phyloP scores from a whole-genome alignment of 1,139 yeast genomes.

The Yamadazyma atmosphaerica region DNA sequence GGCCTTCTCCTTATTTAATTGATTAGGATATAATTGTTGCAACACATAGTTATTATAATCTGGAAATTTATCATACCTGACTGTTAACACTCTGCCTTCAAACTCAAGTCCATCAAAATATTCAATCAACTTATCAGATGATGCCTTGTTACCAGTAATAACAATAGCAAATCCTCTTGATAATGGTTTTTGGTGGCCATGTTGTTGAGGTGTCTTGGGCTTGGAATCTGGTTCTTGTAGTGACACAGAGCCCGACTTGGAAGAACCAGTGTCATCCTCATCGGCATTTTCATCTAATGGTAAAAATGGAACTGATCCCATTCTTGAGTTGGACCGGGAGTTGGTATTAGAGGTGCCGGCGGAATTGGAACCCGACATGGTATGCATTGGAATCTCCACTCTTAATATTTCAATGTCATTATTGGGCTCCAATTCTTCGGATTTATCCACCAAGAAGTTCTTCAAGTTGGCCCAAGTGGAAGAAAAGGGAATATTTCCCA shows the following conservation, averaged over 20 bases:
- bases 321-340: conserved; percentile 2
- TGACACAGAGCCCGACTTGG: too few relatives aligned
- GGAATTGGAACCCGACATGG: conserved; percentile 8
- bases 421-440: conserved; percentile 32
- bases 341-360: conserved; percentile 2
- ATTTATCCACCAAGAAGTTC: conserved; percentile 40
- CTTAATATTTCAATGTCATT: conserved; percentile 37
- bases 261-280: background rate
- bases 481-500: conserved; percentile 59
- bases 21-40: conserved; percentile 28
- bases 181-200: conserved; percentile 8
- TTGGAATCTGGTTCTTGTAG: background rate
- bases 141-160: conserved; percentile 46
- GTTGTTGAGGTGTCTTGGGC: conserved; percentile 1
- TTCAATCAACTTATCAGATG: conserved; percentile 53
- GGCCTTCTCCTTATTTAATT: conserved; percentile 12
- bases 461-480: conserved; percentile 59
- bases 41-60: conserved; percentile 36
- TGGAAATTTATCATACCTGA: conserved; percentile 55
- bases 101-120: conserved; percentile 51
- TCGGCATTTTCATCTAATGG: background rate
- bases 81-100: conserved; percentile 61
- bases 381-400: conserved; percentile 57
- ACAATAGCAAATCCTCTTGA: conserved; percentile 69
- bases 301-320: background rate